These are phyloP conservation scores for Catenaria anguillulae DNA, from an alignment of 371 early-diverging fungal genomes.

Conservation along the genomic window DNA sequence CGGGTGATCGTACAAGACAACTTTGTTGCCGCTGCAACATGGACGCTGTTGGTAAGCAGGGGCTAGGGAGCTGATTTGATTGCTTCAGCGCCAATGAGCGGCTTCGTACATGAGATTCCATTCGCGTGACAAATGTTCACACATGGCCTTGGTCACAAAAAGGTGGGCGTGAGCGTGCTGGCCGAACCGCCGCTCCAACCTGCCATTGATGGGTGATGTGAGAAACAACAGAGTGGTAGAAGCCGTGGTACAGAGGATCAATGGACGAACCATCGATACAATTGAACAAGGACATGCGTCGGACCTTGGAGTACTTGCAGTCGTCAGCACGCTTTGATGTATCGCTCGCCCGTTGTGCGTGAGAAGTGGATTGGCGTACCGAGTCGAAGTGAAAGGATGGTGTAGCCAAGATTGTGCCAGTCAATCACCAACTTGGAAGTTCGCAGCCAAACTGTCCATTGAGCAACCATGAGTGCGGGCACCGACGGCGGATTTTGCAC, in stretches of 20 bases:
- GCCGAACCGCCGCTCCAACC: slow-evolving; percentile 61
- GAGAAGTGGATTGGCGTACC: slow-evolving; percentile 41
- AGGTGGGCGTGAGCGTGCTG: slow-evolving; percentile 58
- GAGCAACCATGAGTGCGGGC: slow-evolving; percentile 69
- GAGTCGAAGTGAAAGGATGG: slow-evolving; percentile 61
- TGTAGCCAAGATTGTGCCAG: slow-evolving; percentile 94
- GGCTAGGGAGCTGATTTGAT: not conserved
- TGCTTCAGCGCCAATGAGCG: no score
- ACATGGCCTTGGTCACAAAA: slow-evolving; percentile 78
- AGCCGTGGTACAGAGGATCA: no score
- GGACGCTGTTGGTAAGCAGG: no score
- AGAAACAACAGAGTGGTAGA: no score
- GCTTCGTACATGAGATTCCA: slow-evolving; percentile 24
- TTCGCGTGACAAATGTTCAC: slow-evolving; percentile 34
- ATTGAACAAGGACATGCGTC: no score
- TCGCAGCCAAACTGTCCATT: slow-evolving; percentile 40
- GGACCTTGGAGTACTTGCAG: no score
- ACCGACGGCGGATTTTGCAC: slow-evolving; percentile 93
- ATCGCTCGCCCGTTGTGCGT: no score
- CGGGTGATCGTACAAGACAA: slow-evolving; percentile 57
- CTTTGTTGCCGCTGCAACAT: slow-evolving; percentile 38
- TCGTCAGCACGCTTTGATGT: no score
- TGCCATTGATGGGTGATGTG: no score
- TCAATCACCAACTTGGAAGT: slow-evolving; percentile 66
- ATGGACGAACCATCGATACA: slow-evolving; percentile 36